phyloP scores from a whole-genome alignment of 441 rosid genomes.

The Dalechampia spathulata region DNA sequence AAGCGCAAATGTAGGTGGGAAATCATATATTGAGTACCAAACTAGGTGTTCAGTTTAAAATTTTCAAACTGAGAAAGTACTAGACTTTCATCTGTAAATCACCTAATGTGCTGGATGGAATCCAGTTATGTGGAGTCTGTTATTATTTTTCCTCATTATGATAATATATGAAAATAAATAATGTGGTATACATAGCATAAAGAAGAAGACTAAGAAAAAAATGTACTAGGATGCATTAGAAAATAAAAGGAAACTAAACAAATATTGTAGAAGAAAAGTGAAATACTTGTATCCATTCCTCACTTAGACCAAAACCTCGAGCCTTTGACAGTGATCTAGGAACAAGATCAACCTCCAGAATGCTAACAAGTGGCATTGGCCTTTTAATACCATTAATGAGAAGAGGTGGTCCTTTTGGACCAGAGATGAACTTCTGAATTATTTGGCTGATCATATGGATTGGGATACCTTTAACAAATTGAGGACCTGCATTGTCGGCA shows the following conservation, averaged over 20 bases:
- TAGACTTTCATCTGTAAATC: neutral
- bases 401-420: slow-evolving; percentile 64
- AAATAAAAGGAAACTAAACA: no score
- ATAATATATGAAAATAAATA: neutral
- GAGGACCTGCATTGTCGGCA: slow-evolving; percentile 67
- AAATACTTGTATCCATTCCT: slow-evolving; percentile 87
- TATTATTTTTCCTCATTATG: neutral
- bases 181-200: neutral
- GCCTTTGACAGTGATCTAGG: slow-evolving; percentile 93
- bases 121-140: neutral
- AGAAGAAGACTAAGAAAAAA: neutral
- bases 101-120: neutral
- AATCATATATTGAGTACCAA: neutral
- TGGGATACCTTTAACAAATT: slow-evolving; percentile 92
- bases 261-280: slow-evolving; percentile 7
- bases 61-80: neutral
- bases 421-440: slow-evolving; percentile 62
- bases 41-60: neutral
- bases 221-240: neutral
- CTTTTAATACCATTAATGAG: slow-evolving; percentile 83
- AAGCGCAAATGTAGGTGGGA: neutral
- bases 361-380: slow-evolving; percentile 85
- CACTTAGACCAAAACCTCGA: slow-evolving; percentile 80
- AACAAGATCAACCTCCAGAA: slow-evolving; percentile 85
- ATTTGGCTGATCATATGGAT: slow-evolving; percentile 63